These are phyloP conservation scores for Herpetospermum pedunculosum DNA, from an alignment of 306 rosid genomes.

Conservation along the genomic window DNA sequence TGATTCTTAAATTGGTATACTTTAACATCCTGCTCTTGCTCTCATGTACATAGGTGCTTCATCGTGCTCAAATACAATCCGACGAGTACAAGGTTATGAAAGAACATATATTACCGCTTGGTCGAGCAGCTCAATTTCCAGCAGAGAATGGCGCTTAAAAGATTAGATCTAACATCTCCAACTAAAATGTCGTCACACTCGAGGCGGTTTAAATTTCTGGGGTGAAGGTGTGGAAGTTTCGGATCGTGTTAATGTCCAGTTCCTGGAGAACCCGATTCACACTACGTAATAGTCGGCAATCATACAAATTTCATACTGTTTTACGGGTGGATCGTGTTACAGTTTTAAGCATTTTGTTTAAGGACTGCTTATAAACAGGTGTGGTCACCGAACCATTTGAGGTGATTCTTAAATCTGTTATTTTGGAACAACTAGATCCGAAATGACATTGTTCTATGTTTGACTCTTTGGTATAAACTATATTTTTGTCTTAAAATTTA, in stretches of 20 bases:
- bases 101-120: slow-evolving; percentile 71
- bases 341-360: background rate
- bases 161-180: background rate
- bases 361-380: background rate
- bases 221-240: background rate
- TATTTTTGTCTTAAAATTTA: too few relatives aligned
- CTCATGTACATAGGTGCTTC: slow-evolving; percentile 41
- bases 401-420: background rate
- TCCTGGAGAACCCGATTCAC: background rate
- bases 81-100: slow-evolving; percentile 72
- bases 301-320: background rate
- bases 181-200: background rate
- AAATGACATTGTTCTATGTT: background rate
- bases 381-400: background rate
- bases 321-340: too few relatives aligned
- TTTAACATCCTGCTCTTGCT: slow-evolving; percentile 10
- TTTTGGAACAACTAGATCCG: background rate
- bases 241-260: background rate
- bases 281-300: background rate
- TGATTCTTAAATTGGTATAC: background rate
- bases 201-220: background rate
- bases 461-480: background rate
- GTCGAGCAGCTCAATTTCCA: slow-evolving; percentile 64
- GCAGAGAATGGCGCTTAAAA: slow-evolving; percentile 59
- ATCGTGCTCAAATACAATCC: slow-evolving; percentile 40